Evolutionary conservation across 2,329 filamentous ascomycete species (phyloP), one percentile per base, ranked within the genome.

Genomic region (Trichoderma simmonsii): DNA sequence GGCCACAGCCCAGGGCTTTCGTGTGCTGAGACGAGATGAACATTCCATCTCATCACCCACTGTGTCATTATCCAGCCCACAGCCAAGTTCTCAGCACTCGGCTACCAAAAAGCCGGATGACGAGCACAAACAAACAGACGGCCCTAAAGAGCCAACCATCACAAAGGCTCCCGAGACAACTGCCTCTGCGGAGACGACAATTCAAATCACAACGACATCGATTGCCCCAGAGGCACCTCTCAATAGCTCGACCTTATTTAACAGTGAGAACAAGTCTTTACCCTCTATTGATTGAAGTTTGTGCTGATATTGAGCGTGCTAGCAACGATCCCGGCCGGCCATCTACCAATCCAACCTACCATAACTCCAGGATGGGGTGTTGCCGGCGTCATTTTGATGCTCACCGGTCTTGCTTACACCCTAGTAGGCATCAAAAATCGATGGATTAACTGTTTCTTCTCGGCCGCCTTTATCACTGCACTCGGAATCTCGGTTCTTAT

Each of bases 321-420:
- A 88, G 86, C 78, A 34, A 85, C 84, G 3, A 82, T 89, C 61
- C 81, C 84, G 3, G 79, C 78, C 5, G 86, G 86, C 60, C 79
- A 87, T 65, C 85, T 98, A 21, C 95, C 95, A 0, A 83, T 97
- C 39, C 77, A 88, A 28, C 94, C 95, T 0, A 82, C 81, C 70
- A 86, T 98, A 62, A 97, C 94, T 2, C 94, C 95, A 3, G 94
- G 91, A 54, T 90, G 93, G 82, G 93, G 90, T 3, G 88, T 98
- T 63, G 91, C 90, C 39, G 95, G 95, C 28, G 88, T 91, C 24
- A 84, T 98, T 64, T 85, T 98, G 73, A 85, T 98, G 57, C 79
- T 90, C 4, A 88, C 90, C 9, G 95, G 95, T n/a, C 78, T 87
- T 9, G 84, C 88, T 7, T 92, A 96, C 78, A 87, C 89, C 8